Evolutionary conservation across 208 protist genomes (phyloP).

Genomic region (Wallacemonas collosoma): DNA sequence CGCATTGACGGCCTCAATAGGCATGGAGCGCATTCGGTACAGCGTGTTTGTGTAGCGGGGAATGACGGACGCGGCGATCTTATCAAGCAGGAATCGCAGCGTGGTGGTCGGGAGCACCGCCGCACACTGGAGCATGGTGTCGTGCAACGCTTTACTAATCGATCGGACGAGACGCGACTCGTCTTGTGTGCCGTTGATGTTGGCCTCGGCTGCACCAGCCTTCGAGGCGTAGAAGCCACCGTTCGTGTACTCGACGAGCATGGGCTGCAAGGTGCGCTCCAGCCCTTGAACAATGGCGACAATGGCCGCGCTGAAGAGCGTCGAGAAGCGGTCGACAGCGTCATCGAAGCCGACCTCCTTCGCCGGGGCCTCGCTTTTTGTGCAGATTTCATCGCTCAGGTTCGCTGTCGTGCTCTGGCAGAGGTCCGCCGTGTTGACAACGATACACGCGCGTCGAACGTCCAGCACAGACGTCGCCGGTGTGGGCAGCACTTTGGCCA

Average conservation of each 20-base stretch:
- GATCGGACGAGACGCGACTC: slow-evolving; percentile 63
- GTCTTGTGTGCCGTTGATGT: slow-evolving; percentile 39
- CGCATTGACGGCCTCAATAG: slow-evolving; percentile 56
- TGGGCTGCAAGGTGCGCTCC: slow-evolving; percentile 47
- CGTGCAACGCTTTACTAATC: slow-evolving; percentile 64
- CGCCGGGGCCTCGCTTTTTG: slow-evolving; percentile 57
- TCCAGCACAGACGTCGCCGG: slow-evolving; percentile 49
- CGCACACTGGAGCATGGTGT: slow-evolving; percentile 67
- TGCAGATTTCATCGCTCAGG: slow-evolving; percentile 81
- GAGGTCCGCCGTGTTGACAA: slow-evolving; percentile 87
- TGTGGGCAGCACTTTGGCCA: slow-evolving; percentile 45
- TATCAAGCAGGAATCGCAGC: slow-evolving; percentile 86
- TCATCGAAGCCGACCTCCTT: slow-evolving; percentile 77
- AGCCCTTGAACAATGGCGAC: slow-evolving; percentile 69
- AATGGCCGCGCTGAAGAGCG: slow-evolving; percentile 65
- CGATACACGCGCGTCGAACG: slow-evolving; percentile 76
- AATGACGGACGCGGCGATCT: slow-evolving; percentile 71
- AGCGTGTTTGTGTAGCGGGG: slow-evolving; percentile 69
- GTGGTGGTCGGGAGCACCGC: slow-evolving; percentile 51
- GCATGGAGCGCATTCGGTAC: slow-evolving; percentile 62
- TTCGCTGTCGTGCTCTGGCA: slow-evolving; percentile 76
- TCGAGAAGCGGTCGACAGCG: slow-evolving; percentile 75
- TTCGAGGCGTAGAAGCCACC: slow-evolving; percentile 39
- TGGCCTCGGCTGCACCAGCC: slow-evolving; percentile 16
- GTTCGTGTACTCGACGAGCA: slow-evolving; percentile 74